phyloP scores from a whole-genome alignment of 2,329 filamentous ascomycete genomes.

The Metarhizium humberi region DNA sequence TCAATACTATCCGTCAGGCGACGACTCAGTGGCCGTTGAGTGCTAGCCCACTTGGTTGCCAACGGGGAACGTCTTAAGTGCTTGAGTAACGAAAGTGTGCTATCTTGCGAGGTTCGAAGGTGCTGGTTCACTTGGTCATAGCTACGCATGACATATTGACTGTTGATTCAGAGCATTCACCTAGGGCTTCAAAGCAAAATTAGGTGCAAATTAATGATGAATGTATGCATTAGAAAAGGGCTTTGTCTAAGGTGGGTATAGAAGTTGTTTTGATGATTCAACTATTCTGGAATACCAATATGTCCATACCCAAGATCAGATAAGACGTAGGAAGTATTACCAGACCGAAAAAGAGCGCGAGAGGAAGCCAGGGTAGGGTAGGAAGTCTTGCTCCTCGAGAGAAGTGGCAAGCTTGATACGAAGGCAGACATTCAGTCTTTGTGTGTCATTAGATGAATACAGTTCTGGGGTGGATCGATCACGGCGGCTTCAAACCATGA shows the following conservation, averaged over 20 bases:
- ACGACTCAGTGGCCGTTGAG: no score
- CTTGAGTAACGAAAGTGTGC: no score
- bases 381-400: background rate
- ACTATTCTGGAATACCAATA: background rate
- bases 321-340: background rate
- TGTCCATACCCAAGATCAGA: background rate
- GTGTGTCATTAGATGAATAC: background rate
- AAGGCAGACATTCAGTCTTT: background rate
- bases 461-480: background rate
- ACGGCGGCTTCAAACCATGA: slow-evolving; percentile 20
- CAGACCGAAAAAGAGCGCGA: background rate
- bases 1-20: no score
- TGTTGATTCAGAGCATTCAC: no score
- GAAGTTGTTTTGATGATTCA: background rate
- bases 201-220: background rate
- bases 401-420: background rate
- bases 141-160: no score
- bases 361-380: background rate
- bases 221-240: background rate
- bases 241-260: slow-evolving; percentile 1
- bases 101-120: no score
- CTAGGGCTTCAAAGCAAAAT: background rate
- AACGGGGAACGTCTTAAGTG: no score
- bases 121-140: no score
- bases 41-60: no score